Percentiles rank a stretch among this genome's conserved stretches.
phyloP scores from a whole-genome alignment of 805 yeast species.

The Pichia nanzhaoensis region DNA sequence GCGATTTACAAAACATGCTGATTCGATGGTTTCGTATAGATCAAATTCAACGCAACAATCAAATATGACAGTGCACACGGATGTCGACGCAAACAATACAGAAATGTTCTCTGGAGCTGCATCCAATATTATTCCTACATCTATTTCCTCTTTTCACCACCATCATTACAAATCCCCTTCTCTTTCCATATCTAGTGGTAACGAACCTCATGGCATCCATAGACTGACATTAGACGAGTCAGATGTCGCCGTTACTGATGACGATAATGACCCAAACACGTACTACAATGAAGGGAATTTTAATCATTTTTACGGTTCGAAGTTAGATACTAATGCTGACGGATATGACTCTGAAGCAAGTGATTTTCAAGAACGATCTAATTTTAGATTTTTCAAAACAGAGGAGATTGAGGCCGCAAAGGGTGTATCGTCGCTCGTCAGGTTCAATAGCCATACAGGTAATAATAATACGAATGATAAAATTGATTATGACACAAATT shows the following conservation, averaged over 20 bases:
- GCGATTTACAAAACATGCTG: slow-evolving; percentile 27
- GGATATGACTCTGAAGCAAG: slow-evolving; percentile 29
- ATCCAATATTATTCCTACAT: slow-evolving; percentile 67
- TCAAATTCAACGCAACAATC: slow-evolving; percentile 8
- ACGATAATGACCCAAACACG: not conserved
- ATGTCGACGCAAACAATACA: slow-evolving; percentile 54
- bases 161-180: slow-evolving; percentile 30
- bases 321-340: slow-evolving; percentile 11
- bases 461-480: slow-evolving; percentile 29
- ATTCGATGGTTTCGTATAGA: slow-evolving; percentile 23
- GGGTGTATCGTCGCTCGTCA: slow-evolving; percentile 69
- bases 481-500: slow-evolving; percentile 66
- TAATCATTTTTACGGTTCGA: slow-evolving; percentile 29
- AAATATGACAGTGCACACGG: slow-evolving; percentile 26
- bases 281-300: slow-evolving; percentile 18
- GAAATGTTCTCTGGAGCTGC: slow-evolving; percentile 79
- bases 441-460: slow-evolving; percentile 28
- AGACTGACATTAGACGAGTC: slow-evolving; percentile 5
- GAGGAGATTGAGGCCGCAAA: slow-evolving; percentile 83
- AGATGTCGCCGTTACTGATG: not conserved
- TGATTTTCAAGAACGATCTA: slow-evolving; percentile 33
- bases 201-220: slow-evolving; percentile 5
- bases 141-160: slow-evolving; percentile 71
- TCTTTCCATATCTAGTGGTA: slow-evolving; percentile 5
- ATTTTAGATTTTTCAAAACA: slow-evolving; percentile 76